Conservation (phyloP, 805 yeast genomes). For the Candida hungchunana region DNA sequence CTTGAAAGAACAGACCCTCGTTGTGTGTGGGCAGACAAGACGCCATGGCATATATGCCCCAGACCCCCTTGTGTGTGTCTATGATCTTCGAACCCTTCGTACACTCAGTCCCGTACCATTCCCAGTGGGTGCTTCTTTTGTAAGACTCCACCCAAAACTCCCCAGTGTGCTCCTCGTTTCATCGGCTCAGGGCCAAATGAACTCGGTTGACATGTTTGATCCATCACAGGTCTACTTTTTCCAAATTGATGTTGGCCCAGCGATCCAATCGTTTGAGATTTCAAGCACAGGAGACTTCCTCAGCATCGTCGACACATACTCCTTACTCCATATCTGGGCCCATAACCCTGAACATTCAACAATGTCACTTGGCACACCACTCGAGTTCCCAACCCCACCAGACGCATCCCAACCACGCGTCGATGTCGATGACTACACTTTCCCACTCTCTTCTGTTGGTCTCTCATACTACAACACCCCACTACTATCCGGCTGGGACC, state of each 20-base stretch:
- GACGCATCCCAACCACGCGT: slow-evolving; percentile 31
- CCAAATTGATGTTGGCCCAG: slow-evolving; percentile 54
- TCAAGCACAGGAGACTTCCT: slow-evolving; percentile 70
- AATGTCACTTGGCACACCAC: slow-evolving; percentile 40
- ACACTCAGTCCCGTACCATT: slow-evolving; percentile 79
- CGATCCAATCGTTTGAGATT: slow-evolving; percentile 29
- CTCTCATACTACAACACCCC: slow-evolving; percentile 81
- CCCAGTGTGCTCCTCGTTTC: slow-evolving; percentile 74
- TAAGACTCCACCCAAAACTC: slow-evolving; percentile 79
- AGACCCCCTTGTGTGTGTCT: slow-evolving; percentile 82
- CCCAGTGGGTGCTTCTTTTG: slow-evolving; percentile 85
- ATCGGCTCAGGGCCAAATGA: slow-evolving; percentile 76
- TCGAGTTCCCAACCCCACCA: slow-evolving; percentile 53
- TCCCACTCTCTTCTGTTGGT: slow-evolving; percentile 71
- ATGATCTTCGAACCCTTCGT: slow-evolving; percentile 69
- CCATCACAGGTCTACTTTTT: slow-evolving; percentile 64
- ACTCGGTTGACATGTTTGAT: slow-evolving; percentile 77
- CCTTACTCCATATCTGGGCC: slow-evolving; percentile 58
- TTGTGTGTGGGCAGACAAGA: slow-evolving; percentile 77
- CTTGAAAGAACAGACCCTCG: slow-evolving; percentile 58
- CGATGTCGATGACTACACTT: slow-evolving; percentile 34
- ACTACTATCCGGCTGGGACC: slow-evolving; percentile 78
- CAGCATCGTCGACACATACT: slow-evolving; percentile 54
- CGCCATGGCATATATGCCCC: slow-evolving; percentile 53
- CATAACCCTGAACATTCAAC: slow-evolving; percentile 39